A percentile compares a stretch with the other conserved stretches of the same genome.
phyloP scores from a whole-genome alignment of 2,329 filamentous ascomycete species.

The Calonectria pseudoreteaudii region DNA sequence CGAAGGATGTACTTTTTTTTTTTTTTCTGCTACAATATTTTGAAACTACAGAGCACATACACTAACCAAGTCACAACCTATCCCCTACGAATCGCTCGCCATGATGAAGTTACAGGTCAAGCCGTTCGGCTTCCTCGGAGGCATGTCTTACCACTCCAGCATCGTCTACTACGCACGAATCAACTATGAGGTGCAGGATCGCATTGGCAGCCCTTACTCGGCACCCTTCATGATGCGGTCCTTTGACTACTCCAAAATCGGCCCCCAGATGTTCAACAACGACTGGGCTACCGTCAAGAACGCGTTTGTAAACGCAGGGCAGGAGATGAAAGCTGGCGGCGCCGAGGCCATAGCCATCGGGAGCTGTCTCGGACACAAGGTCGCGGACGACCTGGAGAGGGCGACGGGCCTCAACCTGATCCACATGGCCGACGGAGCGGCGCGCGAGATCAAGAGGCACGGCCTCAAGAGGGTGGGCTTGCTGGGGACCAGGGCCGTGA shows the following conservation, averaged over 20 bases:
- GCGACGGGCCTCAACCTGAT: not conserved
- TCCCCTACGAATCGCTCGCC: not conserved
- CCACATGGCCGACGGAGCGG: not conserved
- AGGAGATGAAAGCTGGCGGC: not conserved
- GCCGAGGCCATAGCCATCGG: conserved; percentile 7
- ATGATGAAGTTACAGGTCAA: conserved; percentile 18
- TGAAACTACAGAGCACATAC: not conserved
- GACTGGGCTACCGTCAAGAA: not conserved
- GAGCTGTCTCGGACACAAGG: not conserved
- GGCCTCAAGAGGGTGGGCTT: conserved; percentile 5
- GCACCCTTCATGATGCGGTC: conserved; percentile 1
- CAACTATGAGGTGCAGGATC: conserved; percentile 1
- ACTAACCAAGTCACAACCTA: not conserved
- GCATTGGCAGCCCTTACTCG: not conserved
- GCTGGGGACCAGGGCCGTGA: not conserved
- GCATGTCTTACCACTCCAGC: conserved; percentile 16
- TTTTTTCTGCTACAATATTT: not conserved
- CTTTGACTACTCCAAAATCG: not conserved
- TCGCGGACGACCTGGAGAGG: not conserved
- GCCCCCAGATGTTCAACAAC: not conserved
- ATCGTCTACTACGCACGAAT: conserved; percentile 6
- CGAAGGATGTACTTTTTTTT: not conserved
- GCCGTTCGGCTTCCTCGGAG: not conserved
- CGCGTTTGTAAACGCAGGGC: not conserved
- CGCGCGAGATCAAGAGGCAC: not conserved